These are phyloP conservation scores for Phycomyces nitens DNA, from an alignment of 192 early-diverging fungal species.

Conservation along the genomic window DNA sequence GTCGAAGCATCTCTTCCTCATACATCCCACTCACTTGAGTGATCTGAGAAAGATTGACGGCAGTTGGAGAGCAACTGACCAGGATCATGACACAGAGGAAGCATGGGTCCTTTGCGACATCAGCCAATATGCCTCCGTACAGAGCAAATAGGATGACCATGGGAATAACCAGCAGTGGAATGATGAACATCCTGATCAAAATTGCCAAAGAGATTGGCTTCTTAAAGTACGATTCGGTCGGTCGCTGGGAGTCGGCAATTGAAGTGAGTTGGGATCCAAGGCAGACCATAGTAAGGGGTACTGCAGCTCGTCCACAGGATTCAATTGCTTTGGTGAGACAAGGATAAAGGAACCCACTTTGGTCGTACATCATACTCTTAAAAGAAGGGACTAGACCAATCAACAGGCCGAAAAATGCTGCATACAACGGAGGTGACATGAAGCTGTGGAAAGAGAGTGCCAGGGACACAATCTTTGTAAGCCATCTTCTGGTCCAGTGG, in stretches of 20 bases:
- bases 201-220: constrained; percentile 27
- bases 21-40: constrained; percentile 66
- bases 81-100: constrained; percentile 61
- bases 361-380: constrained; percentile 58
- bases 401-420: constrained; percentile 59
- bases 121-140: constrained; percentile 22
- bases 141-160: constrained; percentile 21
- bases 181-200: constrained; percentile 33
- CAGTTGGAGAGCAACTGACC: constrained; percentile 62
- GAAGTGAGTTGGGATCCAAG: constrained; percentile 63
- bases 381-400: constrained; percentile 60
- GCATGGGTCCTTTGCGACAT: constrained; percentile 58
- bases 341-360: constrained; percentile 44
- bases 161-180: constrained; percentile 39
- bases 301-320: constrained; percentile 68
- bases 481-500: no score
- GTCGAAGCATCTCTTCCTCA: constrained; percentile 61
- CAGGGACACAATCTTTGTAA: no score
- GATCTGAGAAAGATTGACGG: constrained; percentile 69
- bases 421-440: constrained; percentile 72
- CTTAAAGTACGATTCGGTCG: background rate
- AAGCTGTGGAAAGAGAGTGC: constrained; percentile 16
- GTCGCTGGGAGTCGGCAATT: constrained; percentile 12
- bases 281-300: constrained; percentile 73
- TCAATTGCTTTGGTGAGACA: constrained; percentile 65